These are phyloP conservation scores for Rhytidiadelphus loreus DNA, from an alignment of 225 moss, liverwort and hornwort genomes.

Conservation along the genomic window DNA sequence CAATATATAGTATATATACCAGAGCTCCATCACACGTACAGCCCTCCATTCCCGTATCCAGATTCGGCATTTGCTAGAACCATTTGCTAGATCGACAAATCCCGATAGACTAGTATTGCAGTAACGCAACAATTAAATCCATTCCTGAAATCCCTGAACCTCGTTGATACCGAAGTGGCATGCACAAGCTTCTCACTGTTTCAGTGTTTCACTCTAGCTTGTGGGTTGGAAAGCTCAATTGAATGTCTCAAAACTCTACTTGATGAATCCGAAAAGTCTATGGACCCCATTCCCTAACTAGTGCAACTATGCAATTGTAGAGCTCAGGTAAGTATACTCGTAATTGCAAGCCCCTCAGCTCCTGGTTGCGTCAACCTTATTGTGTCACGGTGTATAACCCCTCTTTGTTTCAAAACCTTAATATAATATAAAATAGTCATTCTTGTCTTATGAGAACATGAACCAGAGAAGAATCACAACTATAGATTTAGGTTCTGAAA, in stretches of 20 bases:
- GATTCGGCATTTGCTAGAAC: neutral
- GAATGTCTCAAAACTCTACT: neutral
- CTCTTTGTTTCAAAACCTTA: neutral
- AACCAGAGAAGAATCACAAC: neutral
- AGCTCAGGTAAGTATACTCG: neutral
- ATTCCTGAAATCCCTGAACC: neutral
- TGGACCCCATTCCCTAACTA: neutral
- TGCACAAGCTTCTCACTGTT: neutral
- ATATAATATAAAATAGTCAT: neutral
- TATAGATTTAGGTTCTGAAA: neutral
- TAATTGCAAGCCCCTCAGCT: neutral
- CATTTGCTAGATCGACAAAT: neutral
- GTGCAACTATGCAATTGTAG: neutral
- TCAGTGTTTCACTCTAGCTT: too few species aligned
- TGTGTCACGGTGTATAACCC: neutral
- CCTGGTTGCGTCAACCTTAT: neutral
- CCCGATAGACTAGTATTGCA: neutral
- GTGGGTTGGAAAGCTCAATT: neutral
- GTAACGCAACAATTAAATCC: neutral
- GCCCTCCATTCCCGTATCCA: neutral
- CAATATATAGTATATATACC: neutral
- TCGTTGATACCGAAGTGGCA: neutral
- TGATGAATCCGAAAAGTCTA: too few species aligned
- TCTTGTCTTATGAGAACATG: neutral
- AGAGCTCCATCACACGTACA: neutral